A percentile compares a stretch with the other conserved stretches of the same genome.
phyloP scores from a whole-genome alignment of 108 stramenopile species.

The Skeletonema tropicum region DNA sequence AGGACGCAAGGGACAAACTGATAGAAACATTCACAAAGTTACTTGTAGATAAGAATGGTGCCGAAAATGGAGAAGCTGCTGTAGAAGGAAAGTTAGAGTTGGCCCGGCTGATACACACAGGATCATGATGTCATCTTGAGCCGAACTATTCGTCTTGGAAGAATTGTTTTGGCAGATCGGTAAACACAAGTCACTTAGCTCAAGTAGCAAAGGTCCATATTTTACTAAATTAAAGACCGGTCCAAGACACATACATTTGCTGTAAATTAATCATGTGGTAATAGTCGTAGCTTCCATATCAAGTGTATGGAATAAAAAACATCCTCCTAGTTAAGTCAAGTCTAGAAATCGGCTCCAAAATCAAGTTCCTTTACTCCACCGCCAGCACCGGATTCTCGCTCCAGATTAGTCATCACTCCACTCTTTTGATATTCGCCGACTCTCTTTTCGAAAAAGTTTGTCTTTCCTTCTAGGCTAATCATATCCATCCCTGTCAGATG shows the following conservation, averaged over 20 bases:
- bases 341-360: constrained; percentile 75
- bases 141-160: not conserved
- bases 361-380: constrained; percentile 41
- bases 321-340: constrained; percentile 1
- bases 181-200: not conserved
- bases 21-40: constrained; percentile 39
- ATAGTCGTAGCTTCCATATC: constrained; percentile 6
- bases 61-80: constrained; percentile 10
- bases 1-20: constrained; percentile 42
- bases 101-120: not conserved
- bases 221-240: constrained; percentile 1
- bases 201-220: not conserved
- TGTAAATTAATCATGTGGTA: constrained; percentile 5
- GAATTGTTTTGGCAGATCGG: not conserved
- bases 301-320: not conserved
- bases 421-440: constrained; percentile 97
- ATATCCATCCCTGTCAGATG: constrained; percentile 83
- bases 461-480: constrained; percentile 95
- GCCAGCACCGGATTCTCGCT: constrained; percentile 34
- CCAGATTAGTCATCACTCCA: constrained; percentile 90
- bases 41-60: constrained; percentile 28
- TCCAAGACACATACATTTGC: not conserved
- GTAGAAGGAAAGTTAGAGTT: not conserved
- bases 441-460: constrained; percentile 99
- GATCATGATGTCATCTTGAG: not conserved